These are phyloP conservation scores for Vigna angularis DNA, from an alignment of 306 rosid genomes.

Conservation along the genomic window DNA sequence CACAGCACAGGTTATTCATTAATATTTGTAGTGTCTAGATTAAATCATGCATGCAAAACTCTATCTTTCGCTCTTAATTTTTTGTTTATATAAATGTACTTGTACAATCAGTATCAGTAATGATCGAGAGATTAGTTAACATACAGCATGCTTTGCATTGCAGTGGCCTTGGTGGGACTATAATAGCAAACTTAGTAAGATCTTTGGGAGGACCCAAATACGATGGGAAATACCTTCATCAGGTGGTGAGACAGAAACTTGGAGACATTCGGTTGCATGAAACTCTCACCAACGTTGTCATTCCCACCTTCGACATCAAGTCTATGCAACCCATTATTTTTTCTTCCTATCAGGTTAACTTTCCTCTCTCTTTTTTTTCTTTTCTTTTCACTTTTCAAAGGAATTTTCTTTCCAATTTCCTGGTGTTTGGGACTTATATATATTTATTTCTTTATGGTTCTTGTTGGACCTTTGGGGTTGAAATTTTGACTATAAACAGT, in stretches of 20 bases:
- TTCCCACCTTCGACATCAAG: slow-evolving; percentile 71
- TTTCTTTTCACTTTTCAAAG: not conserved
- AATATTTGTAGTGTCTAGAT: not conserved
- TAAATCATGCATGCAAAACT: not conserved
- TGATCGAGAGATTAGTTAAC: not conserved
- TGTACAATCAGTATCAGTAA: too few species aligned
- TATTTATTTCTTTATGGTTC: too few species aligned
- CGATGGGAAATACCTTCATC: slow-evolving; percentile 70
- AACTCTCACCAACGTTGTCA: slow-evolving; percentile 70
- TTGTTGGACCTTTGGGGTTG: too few species aligned
- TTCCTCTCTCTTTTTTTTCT: not conserved
- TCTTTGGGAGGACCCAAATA: slow-evolving; percentile 77
- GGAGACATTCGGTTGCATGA: slow-evolving; percentile 64
- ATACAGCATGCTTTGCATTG: not conserved
- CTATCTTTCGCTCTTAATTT: not conserved
- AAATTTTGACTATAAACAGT: too few species aligned
- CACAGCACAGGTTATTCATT: slow-evolving; percentile 37
- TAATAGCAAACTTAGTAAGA: slow-evolving; percentile 37
- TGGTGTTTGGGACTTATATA: too few species aligned
- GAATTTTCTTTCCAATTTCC: too few species aligned
- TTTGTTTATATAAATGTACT: too few species aligned
- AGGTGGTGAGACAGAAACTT: slow-evolving; percentile 56
- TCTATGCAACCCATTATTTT: slow-evolving; percentile 65
- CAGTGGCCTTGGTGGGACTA: slow-evolving; percentile 27
- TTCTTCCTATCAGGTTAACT: slow-evolving; percentile 56